A percentile compares a stretch with the other conserved stretches of the same genome.
These are phyloP conservation scores for Jamesozyma jinghongensis DNA, from an alignment of 805 yeast genomes.

Conservation along the genomic window DNA sequence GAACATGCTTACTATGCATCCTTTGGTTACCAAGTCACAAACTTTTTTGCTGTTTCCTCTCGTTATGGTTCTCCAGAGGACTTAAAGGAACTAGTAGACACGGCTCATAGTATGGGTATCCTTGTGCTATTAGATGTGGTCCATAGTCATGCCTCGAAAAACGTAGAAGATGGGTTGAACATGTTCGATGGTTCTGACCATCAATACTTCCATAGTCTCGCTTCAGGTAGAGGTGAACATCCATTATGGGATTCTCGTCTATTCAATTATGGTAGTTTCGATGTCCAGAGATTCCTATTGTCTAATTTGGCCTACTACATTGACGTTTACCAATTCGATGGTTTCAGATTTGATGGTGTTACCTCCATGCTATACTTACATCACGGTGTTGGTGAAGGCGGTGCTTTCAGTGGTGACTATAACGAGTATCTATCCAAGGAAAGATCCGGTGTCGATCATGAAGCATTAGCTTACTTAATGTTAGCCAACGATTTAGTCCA, in stretches of 20 bases:
- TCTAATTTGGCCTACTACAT: constrained; percentile 77
- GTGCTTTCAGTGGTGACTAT: constrained; percentile 84
- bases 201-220: constrained; percentile 74
- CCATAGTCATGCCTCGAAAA: constrained; percentile 93
- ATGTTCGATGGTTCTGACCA: constrained; percentile 92
- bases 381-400: constrained; percentile 81
- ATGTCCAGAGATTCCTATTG: constrained; percentile 77
- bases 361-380: constrained; percentile 87
- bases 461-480: constrained; percentile 80
- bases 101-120: constrained; percentile 83
- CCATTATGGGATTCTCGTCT: constrained; percentile 94
- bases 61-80: constrained; percentile 95
- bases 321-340: constrained; percentile 82
- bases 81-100: constrained; percentile 78
- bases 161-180: constrained; percentile 88
- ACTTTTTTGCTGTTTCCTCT: constrained; percentile 82
- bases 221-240: constrained; percentile 80
- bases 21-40: constrained; percentile 94
- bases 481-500: constrained; percentile 75
- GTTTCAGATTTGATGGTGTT: constrained; percentile 95
- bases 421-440: constrained; percentile 72
- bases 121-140: constrained; percentile 85
- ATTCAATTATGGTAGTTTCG: constrained; percentile 86
- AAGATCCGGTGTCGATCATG: constrained; percentile 69
- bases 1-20: constrained; percentile 98